Evolutionary conservation across 345 rosid genomes (phyloP), one percentile per base, ranked within the genome.

Genomic region (Reutealis trisperma): DNA sequence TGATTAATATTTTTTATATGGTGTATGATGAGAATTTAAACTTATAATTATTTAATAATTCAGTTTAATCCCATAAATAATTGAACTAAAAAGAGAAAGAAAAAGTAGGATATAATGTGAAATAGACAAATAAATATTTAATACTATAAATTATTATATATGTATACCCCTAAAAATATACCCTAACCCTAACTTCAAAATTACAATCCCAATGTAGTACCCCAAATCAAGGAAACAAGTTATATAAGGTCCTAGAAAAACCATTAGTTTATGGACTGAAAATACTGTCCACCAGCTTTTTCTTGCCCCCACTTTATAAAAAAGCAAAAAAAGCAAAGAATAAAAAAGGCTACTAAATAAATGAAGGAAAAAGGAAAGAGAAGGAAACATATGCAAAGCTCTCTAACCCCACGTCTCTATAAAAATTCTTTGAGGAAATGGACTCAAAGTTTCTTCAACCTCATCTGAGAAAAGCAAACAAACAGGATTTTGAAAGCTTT

Each of bases 381-480:
- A 72, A 68, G 72, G 67, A 74, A 65, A 85, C 77, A 82, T 51
- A 78, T 70, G 85, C 82, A 81, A 82, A 80, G 86, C 81, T 70
- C 75, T 71, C 61, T 32, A 76, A 80, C 86, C 89, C 89, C 86
- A 84, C 85, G 71, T 22, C 70, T 70, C 60, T 81, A 79, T 69
- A 67, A 80, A 75, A 81, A 63, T 81, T 72, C 63, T 81, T 79
- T 70, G 67, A 78, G 70, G 72, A 64, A 82, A 81, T 41, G 64
- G 74, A 47, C 83, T 73, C 82, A 79, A 84, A 78, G 76, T 81
- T 85, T 83, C 82, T 83, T 86, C 84, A 79, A 27, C 79, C 81
- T 82, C 89, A 67, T 84, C 84, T 83, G 74, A 76, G 88, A 85
- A 87, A 86, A 37, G 88, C 83, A 87, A 86, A 79, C 81, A 81